Evolutionary conservation across 352 stramenopile species (phyloP).

Genomic region (Globisporangium echinulatum): DNA sequence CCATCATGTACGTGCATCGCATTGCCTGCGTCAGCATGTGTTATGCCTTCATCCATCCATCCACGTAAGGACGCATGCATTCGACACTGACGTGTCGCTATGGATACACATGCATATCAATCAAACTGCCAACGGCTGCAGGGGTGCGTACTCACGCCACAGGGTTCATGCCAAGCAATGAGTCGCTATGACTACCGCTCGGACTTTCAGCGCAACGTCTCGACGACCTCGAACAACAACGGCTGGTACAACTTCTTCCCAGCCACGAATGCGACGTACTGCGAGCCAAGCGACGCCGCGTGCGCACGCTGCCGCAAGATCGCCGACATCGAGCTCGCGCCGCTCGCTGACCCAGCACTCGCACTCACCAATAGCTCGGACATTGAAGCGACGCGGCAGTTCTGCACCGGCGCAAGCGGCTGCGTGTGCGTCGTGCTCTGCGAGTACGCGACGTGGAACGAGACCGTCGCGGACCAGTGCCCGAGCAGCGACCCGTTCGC

Average conservation of each 20-base stretch:
- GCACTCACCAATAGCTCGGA: slow-evolving; percentile 25
- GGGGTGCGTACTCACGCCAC: slow-evolving; percentile 49
- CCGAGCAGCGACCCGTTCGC: slow-evolving; percentile 16
- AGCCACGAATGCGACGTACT: slow-evolving; percentile 58
- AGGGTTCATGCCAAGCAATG: slow-evolving; percentile 55
- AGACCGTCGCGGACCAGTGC: slow-evolving; percentile 47
- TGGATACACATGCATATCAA: too few species aligned
- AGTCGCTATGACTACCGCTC: slow-evolving; percentile 31
- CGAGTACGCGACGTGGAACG: slow-evolving; percentile 41
- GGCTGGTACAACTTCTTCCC: slow-evolving; percentile 66
- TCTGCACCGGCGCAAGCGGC: slow-evolving; percentile 41
- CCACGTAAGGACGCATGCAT: not conserved
- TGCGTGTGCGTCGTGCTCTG: slow-evolving; percentile 69
- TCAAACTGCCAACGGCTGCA: not conserved
- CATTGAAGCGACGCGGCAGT: slow-evolving; percentile 30
- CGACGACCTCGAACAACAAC: slow-evolving; percentile 17
- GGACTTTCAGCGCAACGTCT: slow-evolving; percentile 61
- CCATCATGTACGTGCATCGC: slow-evolving; percentile 2
- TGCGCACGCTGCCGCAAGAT: slow-evolving; percentile 43
- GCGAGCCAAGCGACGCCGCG: slow-evolving; percentile 38
- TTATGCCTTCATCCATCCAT: too few species aligned
- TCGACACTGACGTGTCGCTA: slow-evolving; percentile 4
- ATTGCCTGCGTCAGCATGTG: slow-evolving; percentile 2
- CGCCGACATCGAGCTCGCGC: slow-evolving; percentile 12
- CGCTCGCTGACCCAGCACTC: slow-evolving; percentile 18